Evolutionary conservation across 352 stramenopile species (phyloP).

Genomic region (Hyaloperonospora brassicae): DNA sequence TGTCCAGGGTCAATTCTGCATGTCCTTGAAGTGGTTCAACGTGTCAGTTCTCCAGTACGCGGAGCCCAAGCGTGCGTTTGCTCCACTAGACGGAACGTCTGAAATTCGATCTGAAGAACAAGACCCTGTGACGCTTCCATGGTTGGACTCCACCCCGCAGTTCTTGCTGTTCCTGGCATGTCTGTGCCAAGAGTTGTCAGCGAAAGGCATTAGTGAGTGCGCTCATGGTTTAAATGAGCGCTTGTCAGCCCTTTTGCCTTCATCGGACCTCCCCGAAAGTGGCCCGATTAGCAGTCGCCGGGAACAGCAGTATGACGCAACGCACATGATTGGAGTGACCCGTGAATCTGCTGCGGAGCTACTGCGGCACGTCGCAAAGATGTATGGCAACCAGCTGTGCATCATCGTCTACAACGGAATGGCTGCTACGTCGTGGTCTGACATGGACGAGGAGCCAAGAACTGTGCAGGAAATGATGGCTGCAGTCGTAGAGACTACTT

Average conservation of each 20-base stretch:
- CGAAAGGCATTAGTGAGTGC: constrained; percentile 61
- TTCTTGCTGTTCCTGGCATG: constrained; percentile 71
- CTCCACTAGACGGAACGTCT: background rate
- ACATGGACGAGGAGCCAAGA: constrained; percentile 59
- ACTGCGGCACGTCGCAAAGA: constrained; percentile 49
- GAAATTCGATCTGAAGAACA: constrained; percentile 11
- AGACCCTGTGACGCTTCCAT: constrained; percentile 38
- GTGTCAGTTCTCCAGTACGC: constrained; percentile 51
- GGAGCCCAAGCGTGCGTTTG: constrained; percentile 58
- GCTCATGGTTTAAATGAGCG: constrained; percentile 65
- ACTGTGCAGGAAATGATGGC: constrained; percentile 61
- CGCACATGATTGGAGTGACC: constrained; percentile 71
- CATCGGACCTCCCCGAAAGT: constrained; percentile 10
- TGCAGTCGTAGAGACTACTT: constrained; percentile 46
- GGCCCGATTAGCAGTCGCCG: constrained; percentile 15
- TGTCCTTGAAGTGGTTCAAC: constrained; percentile 81
- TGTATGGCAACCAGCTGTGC: constrained; percentile 55
- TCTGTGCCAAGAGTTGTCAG: constrained; percentile 54
- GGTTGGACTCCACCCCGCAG: constrained; percentile 48
- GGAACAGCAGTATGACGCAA: constrained; percentile 44
- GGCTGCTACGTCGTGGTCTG: constrained; percentile 37
- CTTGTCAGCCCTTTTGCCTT: constrained; percentile 30
- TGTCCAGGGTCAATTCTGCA: constrained; percentile 57
- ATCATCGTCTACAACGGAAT: constrained; percentile 35
- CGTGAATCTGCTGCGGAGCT: constrained; percentile 51